A percentile compares a stretch with the other conserved stretches of the same genome.
Evolutionary conservation across 768 basidiomycete species (phyloP).

Genomic region (Rubroboletus satanas): DNA sequence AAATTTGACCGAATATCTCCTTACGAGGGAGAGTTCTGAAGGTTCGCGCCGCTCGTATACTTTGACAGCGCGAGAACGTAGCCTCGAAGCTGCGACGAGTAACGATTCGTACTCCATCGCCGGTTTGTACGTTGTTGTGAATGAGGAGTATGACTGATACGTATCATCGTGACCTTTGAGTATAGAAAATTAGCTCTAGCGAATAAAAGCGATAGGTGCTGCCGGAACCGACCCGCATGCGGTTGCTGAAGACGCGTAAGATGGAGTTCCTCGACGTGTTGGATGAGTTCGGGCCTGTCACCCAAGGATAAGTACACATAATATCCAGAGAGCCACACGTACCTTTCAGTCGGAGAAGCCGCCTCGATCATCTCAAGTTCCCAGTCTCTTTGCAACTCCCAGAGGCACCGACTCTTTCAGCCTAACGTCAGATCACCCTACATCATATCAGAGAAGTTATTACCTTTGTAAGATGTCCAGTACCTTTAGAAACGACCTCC

Average conservation of each 20-base stretch:
- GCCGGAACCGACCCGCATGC: conserved; percentile 57
- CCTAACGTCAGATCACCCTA: conserved; percentile 12
- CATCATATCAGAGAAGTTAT: conserved; percentile 9
- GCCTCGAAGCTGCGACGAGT: conserved; percentile 74
- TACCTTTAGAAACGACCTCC: conserved; percentile 52
- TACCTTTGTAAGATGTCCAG: conserved; percentile 64
- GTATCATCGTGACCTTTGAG: conserved; percentile 74
- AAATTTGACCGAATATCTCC: conserved; percentile 10
- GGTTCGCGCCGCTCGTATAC: conserved; percentile 61
- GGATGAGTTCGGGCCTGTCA: conserved; percentile 41
- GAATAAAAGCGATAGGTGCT: background rate
- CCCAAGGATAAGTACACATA: background rate
- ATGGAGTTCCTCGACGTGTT: conserved; percentile 53
- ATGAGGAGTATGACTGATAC: conserved; percentile 81
- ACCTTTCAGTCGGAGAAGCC: conserved; percentile 47
- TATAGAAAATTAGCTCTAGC: background rate
- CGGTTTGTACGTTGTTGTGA: conserved; percentile 76
- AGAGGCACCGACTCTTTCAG: conserved; percentile 62
- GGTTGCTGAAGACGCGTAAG: conserved; percentile 70
- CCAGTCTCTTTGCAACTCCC: conserved; percentile 74
- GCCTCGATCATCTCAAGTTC: conserved; percentile 60
- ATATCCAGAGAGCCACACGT: background rate
- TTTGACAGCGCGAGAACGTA: conserved; percentile 56
- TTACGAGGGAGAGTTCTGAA: conserved; percentile 58
- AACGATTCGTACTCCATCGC: conserved; percentile 72